phyloP scores from a whole-genome alignment of 768 basidiomycete species.

The Chlorophyllum brunneum region DNA sequence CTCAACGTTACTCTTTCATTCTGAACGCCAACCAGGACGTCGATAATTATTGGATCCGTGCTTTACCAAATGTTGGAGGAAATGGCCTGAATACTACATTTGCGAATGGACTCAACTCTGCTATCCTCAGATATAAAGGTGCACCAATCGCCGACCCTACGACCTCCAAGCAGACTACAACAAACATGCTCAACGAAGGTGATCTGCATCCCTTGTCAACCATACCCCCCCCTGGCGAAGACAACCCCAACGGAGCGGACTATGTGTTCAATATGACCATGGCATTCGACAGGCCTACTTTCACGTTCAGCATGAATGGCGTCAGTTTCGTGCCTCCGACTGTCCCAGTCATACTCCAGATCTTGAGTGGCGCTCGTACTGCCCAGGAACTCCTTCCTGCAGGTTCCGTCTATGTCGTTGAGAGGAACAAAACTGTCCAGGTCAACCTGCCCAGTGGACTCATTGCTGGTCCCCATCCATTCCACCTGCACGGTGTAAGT shows the following conservation, averaged over 20 bases:
- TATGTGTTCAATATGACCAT: background rate
- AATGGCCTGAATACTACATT: constrained; percentile 19
- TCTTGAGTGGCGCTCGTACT: constrained; percentile 47
- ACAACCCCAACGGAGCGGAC: background rate
- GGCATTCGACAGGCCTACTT: background rate
- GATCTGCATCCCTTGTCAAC: constrained; percentile 34
- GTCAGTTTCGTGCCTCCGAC: constrained; percentile 32
- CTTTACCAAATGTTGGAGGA: constrained; percentile 21
- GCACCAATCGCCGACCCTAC: constrained; percentile 28
- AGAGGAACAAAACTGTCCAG: constrained; percentile 37
- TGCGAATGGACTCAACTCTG: constrained; percentile 33
- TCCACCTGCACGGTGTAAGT: constrained; percentile 36
- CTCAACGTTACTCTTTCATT: constrained; percentile 34
- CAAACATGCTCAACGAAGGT: constrained; percentile 29
- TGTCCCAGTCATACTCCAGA: constrained; percentile 54
- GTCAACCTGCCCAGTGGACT: constrained; percentile 29
- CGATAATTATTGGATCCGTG: constrained; percentile 41
- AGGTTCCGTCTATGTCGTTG: constrained; percentile 45
- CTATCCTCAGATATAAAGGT: constrained; percentile 40
- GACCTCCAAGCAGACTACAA: constrained; percentile 13
- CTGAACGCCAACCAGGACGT: constrained; percentile 37
- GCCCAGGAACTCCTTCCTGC: constrained; percentile 45
- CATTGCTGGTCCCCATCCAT: constrained; percentile 36
- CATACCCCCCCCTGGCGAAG: constrained; percentile 25
- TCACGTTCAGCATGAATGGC: constrained; percentile 25